Evolutionary conservation across 306 rosid genomes (phyloP).

Genomic region (Arachis hypogaea): DNA sequence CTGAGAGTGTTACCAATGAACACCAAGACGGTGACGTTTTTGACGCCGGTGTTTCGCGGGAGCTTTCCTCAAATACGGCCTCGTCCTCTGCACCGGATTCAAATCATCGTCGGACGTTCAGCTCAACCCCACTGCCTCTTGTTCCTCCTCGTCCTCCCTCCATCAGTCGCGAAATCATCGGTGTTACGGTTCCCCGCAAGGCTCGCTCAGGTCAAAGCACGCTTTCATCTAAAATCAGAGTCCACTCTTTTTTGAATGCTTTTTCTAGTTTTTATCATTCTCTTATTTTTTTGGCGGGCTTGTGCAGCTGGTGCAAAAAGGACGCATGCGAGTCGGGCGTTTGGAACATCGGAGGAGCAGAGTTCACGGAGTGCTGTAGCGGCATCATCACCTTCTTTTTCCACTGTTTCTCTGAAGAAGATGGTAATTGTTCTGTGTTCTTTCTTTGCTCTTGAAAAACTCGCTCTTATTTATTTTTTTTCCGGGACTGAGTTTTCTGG

Average conservation of each 20-base stretch:
- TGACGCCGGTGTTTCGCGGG: constrained; percentile 1
- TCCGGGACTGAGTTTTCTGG: no score
- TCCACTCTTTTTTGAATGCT: background rate
- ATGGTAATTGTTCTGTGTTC: no score
- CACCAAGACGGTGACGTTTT: background rate
- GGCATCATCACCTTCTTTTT: constrained; percentile 19
- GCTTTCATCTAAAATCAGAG: background rate
- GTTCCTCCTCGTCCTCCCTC: background rate
- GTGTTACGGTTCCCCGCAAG: constrained; percentile 56
- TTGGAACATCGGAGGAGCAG: constrained; percentile 37
- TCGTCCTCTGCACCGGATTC: constrained; percentile 28
- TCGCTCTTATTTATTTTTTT: no score
- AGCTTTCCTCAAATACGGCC: constrained; percentile 20
- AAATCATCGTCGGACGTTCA: constrained; percentile 12
- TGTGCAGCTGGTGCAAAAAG: constrained; percentile 54
- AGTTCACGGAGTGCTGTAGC: constrained; percentile 38
- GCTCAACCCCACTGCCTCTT: no score
- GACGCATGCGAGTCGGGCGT: constrained; percentile 38
- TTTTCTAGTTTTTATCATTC: no score
- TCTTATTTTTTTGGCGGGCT: background rate
- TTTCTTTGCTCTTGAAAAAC: no score
- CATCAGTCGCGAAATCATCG: constrained; percentile 43
- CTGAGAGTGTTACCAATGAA: constrained; percentile 42
- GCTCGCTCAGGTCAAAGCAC: constrained; percentile 58
- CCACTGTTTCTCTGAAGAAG: background rate